A percentile compares a stretch with the other conserved stretches of the same genome.
Conservation (phyloP, 768 basidiomycete species). For the Pisolithus tinctorius region DNA sequence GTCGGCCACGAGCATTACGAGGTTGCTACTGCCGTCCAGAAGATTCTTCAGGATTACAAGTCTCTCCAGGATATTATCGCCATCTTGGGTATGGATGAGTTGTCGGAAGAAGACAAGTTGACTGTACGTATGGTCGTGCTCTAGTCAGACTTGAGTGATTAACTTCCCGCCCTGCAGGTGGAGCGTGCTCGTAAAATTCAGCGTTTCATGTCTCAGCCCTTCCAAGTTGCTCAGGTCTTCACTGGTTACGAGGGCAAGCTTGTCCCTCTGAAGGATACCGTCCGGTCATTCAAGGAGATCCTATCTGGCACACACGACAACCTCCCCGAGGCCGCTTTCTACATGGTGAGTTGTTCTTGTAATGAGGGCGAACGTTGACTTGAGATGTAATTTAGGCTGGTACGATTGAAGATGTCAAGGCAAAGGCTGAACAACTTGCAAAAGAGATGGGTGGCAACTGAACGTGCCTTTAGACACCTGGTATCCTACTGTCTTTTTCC, state of each 20-base stretch:
- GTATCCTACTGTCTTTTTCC: conserved; percentile 4
- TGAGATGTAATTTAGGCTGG: conserved; percentile 44
- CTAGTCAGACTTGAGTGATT: neutral
- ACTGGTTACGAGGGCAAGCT: conserved; percentile 99
- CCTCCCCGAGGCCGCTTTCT: conserved; percentile 95
- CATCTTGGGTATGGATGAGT: conserved; percentile 99
- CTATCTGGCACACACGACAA: conserved; percentile 82
- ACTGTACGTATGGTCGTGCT: conserved; percentile 35
- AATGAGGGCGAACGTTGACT: neutral
- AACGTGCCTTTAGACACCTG: conserved; percentile 8
- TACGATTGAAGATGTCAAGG: conserved; percentile 94
- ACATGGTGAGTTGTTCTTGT: conserved; percentile 59
- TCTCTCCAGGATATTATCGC: conserved; percentile 99
- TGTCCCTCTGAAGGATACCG: conserved; percentile 91
- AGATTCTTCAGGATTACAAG: conserved; percentile 96
- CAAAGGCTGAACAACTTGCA: conserved; percentile 94
- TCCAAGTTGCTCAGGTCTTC: conserved; percentile 99
- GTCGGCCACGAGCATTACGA: conserved; percentile 94
- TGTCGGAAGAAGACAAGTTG: conserved; percentile 99
- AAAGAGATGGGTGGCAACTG: conserved; percentile 75
- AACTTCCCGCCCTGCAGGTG: conserved; percentile 44
- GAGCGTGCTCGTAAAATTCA: conserved; percentile 98
- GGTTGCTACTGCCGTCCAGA: conserved; percentile 93
- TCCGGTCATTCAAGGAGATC: conserved; percentile 98
- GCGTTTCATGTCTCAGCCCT: conserved; percentile 99